Evolutionary conservation across 1,139 yeast species (phyloP).

Genomic region (Suhomyces ambrosiae): DNA sequence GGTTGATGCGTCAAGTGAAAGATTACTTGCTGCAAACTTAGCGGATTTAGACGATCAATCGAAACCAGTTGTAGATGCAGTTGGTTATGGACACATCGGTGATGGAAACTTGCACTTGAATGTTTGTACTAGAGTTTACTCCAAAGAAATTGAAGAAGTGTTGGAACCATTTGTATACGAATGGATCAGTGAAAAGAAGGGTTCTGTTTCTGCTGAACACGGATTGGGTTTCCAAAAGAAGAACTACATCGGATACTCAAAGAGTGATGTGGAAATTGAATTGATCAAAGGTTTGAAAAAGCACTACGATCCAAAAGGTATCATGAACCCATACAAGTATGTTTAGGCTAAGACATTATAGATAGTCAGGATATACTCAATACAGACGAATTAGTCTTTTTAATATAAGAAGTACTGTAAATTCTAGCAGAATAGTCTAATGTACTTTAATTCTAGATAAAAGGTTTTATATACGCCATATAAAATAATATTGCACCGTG

Average conservation of each 20-base stretch:
- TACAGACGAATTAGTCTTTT: no score
- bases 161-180: constrained; percentile 94
- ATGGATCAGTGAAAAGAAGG: constrained; percentile 72
- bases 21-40: constrained; percentile 57
- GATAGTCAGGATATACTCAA: no score
- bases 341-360: constrained; percentile 31
- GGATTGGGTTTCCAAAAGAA: constrained; percentile 97
- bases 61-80: constrained; percentile 80
- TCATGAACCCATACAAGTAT: constrained; percentile 91
- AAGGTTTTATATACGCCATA: no score
- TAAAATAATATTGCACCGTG: no score
- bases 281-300: constrained; percentile 75
- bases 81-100: constrained; percentile 96
- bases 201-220: constrained; percentile 95
- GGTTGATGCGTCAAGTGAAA: constrained; percentile 70
- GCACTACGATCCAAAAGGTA: constrained; percentile 87
- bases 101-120: constrained; percentile 94
- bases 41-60: constrained; percentile 64
- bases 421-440: no score
- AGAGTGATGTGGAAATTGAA: constrained; percentile 65
- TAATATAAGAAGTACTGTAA: no score
- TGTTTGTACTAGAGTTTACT: constrained; percentile 84
- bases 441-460: no score
- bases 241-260: constrained; percentile 81
- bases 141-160: constrained; percentile 69